Evolutionary conservation across 1,284 basidiomycete genomes (phyloP).

Genomic region (Cutaneotrichosporon cyanovorans): DNA sequence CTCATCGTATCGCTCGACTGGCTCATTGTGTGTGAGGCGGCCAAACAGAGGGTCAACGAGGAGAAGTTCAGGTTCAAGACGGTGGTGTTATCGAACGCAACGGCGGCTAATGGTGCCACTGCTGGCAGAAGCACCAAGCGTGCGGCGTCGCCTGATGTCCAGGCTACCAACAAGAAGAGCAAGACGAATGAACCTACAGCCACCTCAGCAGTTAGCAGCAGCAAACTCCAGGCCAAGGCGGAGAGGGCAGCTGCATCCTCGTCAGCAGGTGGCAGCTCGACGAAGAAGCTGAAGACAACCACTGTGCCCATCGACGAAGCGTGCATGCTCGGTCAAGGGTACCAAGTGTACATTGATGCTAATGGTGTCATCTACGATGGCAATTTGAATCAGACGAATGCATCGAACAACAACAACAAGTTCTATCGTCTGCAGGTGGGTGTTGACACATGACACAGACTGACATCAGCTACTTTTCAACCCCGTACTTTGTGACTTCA

Average conservation of each 20-base stretch:
- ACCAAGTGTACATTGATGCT: conserved; percentile 52
- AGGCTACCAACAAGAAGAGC: conserved; percentile 7
- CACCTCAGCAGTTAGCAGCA: neutral
- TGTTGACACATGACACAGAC: neutral
- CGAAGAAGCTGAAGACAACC: conserved; percentile 6
- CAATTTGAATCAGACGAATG: conserved; percentile 62
- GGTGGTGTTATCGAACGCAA: neutral
- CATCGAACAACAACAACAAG: conserved; percentile 59
- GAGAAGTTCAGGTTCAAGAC: conserved; percentile 1
- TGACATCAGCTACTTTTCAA: conserved; percentile 8
- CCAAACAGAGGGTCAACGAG: conserved; percentile 2
- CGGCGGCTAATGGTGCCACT: neutral
- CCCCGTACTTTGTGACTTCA: conserved; percentile 6
- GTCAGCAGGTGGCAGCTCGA: neutral
- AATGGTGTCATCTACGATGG: conserved; percentile 56
- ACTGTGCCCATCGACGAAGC: conserved; percentile 12
- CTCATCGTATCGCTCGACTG: conserved; percentile 9
- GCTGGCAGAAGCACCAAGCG: conserved; percentile 8
- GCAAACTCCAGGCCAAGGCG: conserved; percentile 4
- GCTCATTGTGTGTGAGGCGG: conserved; percentile 11
- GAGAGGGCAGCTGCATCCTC: conserved; percentile 2
- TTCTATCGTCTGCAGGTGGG: conserved; percentile 30
- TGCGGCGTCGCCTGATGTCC: conserved; percentile 1
- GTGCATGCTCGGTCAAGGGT: neutral
- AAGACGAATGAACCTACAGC: conserved; percentile 5